Percentiles rank a stretch among this genome's conserved stretches.
phyloP scores from a whole-genome alignment of 2,329 filamentous ascomycete species.

The Ceratocystis huliohia region DNA sequence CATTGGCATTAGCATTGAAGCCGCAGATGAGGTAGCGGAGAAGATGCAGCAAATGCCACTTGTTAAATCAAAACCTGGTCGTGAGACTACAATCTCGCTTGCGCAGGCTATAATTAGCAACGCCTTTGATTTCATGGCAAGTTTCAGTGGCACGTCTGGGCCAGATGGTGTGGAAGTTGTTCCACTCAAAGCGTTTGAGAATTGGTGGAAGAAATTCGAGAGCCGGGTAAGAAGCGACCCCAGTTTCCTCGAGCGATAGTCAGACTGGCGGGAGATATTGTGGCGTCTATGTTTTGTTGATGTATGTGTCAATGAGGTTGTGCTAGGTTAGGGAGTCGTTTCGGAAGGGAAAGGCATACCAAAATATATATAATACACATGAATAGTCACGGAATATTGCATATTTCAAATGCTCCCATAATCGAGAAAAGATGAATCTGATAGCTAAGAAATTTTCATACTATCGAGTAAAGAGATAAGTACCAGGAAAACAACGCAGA shows the following conservation, averaged over 20 bases:
- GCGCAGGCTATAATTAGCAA: conserved; percentile 93
- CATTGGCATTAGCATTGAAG: conserved; percentile 73
- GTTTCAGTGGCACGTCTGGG: conserved; percentile 58
- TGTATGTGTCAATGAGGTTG: background rate
- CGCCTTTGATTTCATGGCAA: conserved; percentile 89
- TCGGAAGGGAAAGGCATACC: background rate
- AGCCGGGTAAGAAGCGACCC: conserved; percentile 73
- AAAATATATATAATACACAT: background rate
- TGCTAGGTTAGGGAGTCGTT: no score
- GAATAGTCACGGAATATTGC: background rate
- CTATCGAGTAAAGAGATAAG: background rate
- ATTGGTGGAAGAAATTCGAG: conserved; percentile 98
- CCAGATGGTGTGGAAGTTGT: conserved; percentile 66
- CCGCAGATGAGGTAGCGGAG: conserved; percentile 55
- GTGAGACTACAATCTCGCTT: conserved; percentile 50
- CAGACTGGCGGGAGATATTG: conserved; percentile 22
- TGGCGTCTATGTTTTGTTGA: background rate
- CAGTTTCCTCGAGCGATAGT: conserved; percentile 63
- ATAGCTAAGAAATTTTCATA: background rate
- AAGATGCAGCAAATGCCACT: conserved; percentile 50
- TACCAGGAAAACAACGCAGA: background rate
- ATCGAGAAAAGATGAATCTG: background rate
- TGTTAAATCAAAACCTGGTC: conserved; percentile 27
- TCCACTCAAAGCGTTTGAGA: conserved; percentile 85
- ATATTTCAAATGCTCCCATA: background rate